Evolutionary conservation across 176 grass and related monocot genomes (phyloP).

Genomic region (Avena eriantha): DNA sequence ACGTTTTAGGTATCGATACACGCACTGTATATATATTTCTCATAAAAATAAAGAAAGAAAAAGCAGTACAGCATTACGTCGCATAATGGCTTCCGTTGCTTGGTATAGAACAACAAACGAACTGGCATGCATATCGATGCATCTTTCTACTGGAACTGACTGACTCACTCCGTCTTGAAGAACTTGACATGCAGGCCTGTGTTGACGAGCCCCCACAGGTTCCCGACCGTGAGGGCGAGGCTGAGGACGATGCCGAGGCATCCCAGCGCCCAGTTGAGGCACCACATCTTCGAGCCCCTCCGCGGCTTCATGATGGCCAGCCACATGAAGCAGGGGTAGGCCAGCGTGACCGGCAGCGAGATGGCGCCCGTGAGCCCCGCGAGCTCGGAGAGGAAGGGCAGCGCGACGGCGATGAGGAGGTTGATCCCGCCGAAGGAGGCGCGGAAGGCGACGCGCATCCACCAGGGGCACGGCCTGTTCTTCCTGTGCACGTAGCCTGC

Average conservation of each 20-base stretch:
- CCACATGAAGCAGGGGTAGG: slow-evolving; percentile 99
- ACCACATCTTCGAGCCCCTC: slow-evolving; percentile 59
- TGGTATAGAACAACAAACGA: neutral
- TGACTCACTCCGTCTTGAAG: slow-evolving; percentile 54
- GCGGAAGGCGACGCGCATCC: slow-evolving; percentile 65
- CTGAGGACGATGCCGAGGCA: slow-evolving; percentile 69
- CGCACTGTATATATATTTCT: too few species aligned
- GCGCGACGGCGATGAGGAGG: slow-evolving; percentile 75
- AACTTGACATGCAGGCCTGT: slow-evolving; percentile 64
- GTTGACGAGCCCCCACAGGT: slow-evolving; percentile 67
- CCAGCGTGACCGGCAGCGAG: slow-evolving; percentile 84
- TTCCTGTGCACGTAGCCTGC: slow-evolving; percentile 71
- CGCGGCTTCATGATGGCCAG: slow-evolving; percentile 74
- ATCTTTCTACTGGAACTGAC: slow-evolving; percentile 41
- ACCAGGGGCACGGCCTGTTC: slow-evolving; percentile 82
- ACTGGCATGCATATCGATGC: neutral
- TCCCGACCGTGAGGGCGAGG: slow-evolving; percentile 64
- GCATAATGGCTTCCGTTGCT: neutral
- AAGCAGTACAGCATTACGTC: neutral
- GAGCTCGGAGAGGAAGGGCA: slow-evolving; percentile 82
- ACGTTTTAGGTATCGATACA: too few species aligned
- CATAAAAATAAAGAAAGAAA: too few species aligned
- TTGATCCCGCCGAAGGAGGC: slow-evolving; percentile 57
- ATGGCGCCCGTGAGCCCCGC: slow-evolving; percentile 71
- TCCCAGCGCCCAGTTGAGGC: slow-evolving; percentile 78